Base-by-base conservation (phyloP, 169 alveolate species). In the Babesia caballi region DNA sequence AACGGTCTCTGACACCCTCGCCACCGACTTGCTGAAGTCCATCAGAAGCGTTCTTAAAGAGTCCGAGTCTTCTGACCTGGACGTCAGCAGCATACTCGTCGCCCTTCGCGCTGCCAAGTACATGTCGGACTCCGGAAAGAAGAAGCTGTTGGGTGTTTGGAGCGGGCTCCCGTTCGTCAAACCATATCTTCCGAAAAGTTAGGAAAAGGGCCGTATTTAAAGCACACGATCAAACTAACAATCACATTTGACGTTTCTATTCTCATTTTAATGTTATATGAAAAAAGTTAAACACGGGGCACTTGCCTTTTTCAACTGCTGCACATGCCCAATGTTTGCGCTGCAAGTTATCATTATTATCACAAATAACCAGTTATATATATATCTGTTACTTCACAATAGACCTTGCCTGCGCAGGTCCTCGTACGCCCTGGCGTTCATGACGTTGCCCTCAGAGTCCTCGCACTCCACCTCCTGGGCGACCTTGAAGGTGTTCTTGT, bases 391-490 rank as follows among this genome's bases (percentile, higher is more conserved):
- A 33, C n/a, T 17, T 77, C 82, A 90, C 49, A 94, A 89, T 49
- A 94, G 87, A 40, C 98, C 98, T 78, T 95, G 96, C 66, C 96
- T 88, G 74, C 92, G 88, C 66, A 96, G 85, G 83, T 95, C 98
- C 50, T 90, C 92, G 61, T 91, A 95, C 61, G 97, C 94, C 75
- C 95, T 95, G 68, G 93, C 92, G 52, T 87, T 94, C 90, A 95
- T 84, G 27, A 98, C 94, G 68, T 98, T 98, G 11, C 99, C 99
- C 66, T 96, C 93, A 6, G 96, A 85, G 91, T 98, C 99, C 71
- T 98, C 99, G 85, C 96, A 96, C 78, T 98, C 99, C 50, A 96
- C 96, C 73, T 95, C 97, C 42, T 91, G 92, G 28, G 94, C 97
- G 1, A 95, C 95, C 66, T 93, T 92, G 76, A 96, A 95, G 70